Evolutionary conservation across 2,329 filamentous ascomycete species (phyloP).

Genomic region (Sclerotinia minor): DNA sequence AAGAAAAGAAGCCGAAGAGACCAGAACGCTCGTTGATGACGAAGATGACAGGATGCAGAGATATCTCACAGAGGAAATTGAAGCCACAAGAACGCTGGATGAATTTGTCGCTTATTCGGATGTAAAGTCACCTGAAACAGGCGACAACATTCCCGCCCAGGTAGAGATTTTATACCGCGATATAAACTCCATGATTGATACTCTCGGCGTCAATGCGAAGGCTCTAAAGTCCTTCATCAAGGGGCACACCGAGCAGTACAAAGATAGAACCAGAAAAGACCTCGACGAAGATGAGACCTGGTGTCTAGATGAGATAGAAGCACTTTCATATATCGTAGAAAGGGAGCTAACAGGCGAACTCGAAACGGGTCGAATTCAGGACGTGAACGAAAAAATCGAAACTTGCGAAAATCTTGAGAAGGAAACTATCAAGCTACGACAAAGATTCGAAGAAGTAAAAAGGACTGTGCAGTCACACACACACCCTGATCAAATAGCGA

Average conservation of each 20-base stretch:
- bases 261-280: constrained; percentile 63
- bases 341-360: constrained; percentile 64
- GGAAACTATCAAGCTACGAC: constrained; percentile 70
- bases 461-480: constrained; percentile 69
- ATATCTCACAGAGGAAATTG: constrained; percentile 59
- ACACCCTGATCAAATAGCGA: constrained; percentile 66
- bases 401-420: constrained; percentile 66
- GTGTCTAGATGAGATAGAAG: constrained; percentile 73
- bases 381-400: constrained; percentile 67
- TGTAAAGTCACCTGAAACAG: constrained; percentile 48
- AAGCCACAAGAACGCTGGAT: constrained; percentile 62
- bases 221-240: constrained; percentile 57
- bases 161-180: constrained; percentile 72
- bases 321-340: constrained; percentile 65
- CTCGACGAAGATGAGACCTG: constrained; percentile 69
- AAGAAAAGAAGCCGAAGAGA: constrained; percentile 58
- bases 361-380: constrained; percentile 65
- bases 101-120: constrained; percentile 67
- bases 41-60: constrained; percentile 69
- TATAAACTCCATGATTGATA: constrained; percentile 93
- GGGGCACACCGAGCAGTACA: constrained; percentile 61
- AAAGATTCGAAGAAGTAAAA: constrained; percentile 75
- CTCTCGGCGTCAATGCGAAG: constrained; percentile 81
- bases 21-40: constrained; percentile 61
- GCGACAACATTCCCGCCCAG: constrained; percentile 59